A percentile compares a stretch with the other conserved stretches of the same genome.
phyloP scores from a whole-genome alignment of 1,284 basidiomycete species.

The Trichosporon sp. region DNA sequence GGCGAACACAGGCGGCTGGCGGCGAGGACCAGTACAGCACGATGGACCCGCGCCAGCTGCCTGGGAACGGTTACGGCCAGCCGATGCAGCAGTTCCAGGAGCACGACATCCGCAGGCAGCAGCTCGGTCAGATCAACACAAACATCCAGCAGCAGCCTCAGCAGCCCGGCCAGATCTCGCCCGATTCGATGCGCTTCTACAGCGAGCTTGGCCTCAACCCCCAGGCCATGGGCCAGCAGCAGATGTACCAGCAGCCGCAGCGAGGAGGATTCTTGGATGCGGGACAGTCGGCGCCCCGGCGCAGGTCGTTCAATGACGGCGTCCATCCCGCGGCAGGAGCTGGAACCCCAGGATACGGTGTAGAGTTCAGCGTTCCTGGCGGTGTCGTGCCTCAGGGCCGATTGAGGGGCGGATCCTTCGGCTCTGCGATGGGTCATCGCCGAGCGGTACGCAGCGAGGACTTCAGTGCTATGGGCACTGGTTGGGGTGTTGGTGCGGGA shows the following conservation, averaged over 20 bases:
- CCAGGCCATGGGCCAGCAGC: slow-evolving; percentile 4
- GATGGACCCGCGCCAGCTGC: slow-evolving; percentile 47
- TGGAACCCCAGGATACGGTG: slow-evolving; percentile 54
- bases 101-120: slow-evolving; percentile 11
- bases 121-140: slow-evolving; percentile 27
- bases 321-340: slow-evolving; percentile 49
- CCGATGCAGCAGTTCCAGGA: slow-evolving; percentile 34
- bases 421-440: slow-evolving; percentile 38
- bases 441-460: slow-evolving; percentile 53
- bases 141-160: slow-evolving; percentile 30
- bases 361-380: slow-evolving; percentile 43
- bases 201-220: slow-evolving; percentile 39
- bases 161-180: slow-evolving; percentile 45
- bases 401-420: slow-evolving; percentile 37
- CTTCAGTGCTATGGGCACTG: slow-evolving; percentile 44
- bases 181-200: slow-evolving; percentile 50
- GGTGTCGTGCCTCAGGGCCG: slow-evolving; percentile 33
- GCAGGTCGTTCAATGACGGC: slow-evolving; percentile 43
- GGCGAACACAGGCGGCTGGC: slow-evolving; percentile 30
- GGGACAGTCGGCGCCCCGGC: slow-evolving; percentile 11
- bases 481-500: slow-evolving; percentile 51
- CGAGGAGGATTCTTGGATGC: slow-evolving; percentile 3
- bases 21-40: slow-evolving; percentile 30
- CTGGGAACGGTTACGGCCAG: slow-evolving; percentile 33
- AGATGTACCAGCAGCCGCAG: slow-evolving; percentile 16